Evolutionary conservation across 306 rosid genomes (phyloP).

Genomic region (Citrullus mucosospermus): DNA sequence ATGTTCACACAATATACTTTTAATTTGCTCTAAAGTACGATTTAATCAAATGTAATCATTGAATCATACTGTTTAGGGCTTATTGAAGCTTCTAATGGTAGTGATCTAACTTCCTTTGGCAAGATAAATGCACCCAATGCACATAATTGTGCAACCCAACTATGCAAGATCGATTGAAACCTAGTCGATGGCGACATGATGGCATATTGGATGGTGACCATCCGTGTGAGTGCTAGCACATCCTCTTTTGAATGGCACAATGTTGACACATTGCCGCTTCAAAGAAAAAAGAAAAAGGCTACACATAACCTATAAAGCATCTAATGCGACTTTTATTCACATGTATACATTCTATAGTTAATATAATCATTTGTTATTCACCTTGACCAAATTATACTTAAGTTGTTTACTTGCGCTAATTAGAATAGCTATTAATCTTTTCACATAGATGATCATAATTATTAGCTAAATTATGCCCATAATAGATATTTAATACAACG

Average conservation of each 20-base stretch:
- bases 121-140: background rate
- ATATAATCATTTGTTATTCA: background rate
- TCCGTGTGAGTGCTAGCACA: background rate
- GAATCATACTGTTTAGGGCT: background rate
- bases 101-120: background rate
- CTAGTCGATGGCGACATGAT: background rate
- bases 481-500: background rate
- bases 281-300: background rate
- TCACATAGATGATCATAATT: background rate
- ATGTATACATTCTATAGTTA: background rate
- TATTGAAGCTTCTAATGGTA: too few species aligned
- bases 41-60: background rate
- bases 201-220: background rate
- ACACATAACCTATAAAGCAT: background rate
- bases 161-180: background rate
- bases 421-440: background rate
- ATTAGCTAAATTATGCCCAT: too few species aligned
- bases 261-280: background rate
- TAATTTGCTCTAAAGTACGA: too few species aligned
- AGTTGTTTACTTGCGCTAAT: background rate
- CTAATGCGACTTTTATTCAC: background rate
- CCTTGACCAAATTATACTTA: background rate
- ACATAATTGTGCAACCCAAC: background rate
- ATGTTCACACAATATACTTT: background rate
- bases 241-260: background rate